A percentile compares a stretch with the other conserved stretches of the same genome.
phyloP scores from a whole-genome alignment of 1,284 basidiomycete genomes.

The Leccinum huronense region DNA sequence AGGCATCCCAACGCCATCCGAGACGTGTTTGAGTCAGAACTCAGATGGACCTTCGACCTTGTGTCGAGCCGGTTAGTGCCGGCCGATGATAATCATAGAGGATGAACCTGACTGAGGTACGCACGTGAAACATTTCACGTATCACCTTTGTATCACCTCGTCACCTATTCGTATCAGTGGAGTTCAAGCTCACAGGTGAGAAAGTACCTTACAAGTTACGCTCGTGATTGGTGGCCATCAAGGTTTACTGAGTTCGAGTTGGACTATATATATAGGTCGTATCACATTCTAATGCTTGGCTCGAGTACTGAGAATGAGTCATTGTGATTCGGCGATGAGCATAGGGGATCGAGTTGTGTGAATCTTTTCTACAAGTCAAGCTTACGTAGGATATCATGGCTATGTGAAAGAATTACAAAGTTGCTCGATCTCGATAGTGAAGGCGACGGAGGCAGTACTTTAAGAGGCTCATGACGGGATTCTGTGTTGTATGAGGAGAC shows the following conservation, averaged over 20 bases:
- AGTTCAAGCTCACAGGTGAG: neutral
- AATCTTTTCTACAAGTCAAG: neutral
- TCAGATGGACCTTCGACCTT: neutral
- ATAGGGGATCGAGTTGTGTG: neutral
- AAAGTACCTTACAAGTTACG: neutral
- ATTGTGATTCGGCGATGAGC: neutral
- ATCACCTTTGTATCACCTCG: neutral
- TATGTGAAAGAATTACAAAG: neutral
- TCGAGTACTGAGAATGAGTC: neutral
- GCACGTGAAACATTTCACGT: neutral
- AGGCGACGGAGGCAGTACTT: constrained; percentile 11
- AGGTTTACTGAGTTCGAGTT: neutral
- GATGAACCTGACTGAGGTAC: neutral
- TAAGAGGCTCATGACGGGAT: constrained; percentile 2
- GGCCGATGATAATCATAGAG: neutral
- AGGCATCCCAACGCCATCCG: neutral
- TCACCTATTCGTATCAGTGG: neutral
- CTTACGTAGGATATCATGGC: neutral
- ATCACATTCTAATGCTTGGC: neutral
- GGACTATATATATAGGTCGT: neutral
- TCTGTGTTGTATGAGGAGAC: constrained; percentile 26
- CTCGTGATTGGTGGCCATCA: neutral
- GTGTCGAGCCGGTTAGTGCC: neutral
- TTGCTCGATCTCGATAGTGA: neutral
- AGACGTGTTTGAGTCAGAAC: neutral